Evolutionary conservation across 768 basidiomycete genomes (phyloP).

Genomic region (Ephemerocybe angulata): DNA sequence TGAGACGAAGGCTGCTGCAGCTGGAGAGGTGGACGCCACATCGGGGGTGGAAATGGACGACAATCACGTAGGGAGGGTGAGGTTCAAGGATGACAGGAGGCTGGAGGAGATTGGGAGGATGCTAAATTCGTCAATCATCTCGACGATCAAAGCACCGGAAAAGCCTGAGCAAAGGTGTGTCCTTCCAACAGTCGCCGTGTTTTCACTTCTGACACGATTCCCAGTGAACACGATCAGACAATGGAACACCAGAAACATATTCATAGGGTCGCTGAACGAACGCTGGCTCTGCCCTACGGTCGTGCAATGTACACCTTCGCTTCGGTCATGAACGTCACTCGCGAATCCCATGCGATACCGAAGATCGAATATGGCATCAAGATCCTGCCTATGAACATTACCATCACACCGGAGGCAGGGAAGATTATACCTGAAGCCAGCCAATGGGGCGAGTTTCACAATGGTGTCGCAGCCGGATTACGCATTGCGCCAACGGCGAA

Average conservation of each 20-base stretch:
- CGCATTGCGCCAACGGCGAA: slow-evolving; percentile 72
- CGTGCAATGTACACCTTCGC: slow-evolving; percentile 91
- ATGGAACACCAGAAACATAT: slow-evolving; percentile 84
- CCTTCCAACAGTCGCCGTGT: background rate
- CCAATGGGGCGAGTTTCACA: slow-evolving; percentile 97
- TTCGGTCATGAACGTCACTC: slow-evolving; percentile 67
- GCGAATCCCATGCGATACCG: slow-evolving; percentile 76
- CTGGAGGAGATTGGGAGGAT: slow-evolving; percentile 90
- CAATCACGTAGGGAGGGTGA: slow-evolving; percentile 73
- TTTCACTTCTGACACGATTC: slow-evolving; percentile 7
- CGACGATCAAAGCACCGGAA: slow-evolving; percentile 61
- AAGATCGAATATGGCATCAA: slow-evolving; percentile 75
- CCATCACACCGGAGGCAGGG: slow-evolving; percentile 62
- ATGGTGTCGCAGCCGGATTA: slow-evolving; percentile 90
- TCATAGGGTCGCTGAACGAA: slow-evolving; percentile 77
- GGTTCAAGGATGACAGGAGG: slow-evolving; percentile 87
- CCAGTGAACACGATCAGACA: slow-evolving; percentile 82
- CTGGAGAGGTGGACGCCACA: slow-evolving; percentile 53
- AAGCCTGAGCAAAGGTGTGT: slow-evolving; percentile 59
- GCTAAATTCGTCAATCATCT: slow-evolving; percentile 74
- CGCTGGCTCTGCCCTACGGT: slow-evolving; percentile 86
- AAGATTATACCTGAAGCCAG: slow-evolving; percentile 70
- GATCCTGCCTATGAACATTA: slow-evolving; percentile 67
- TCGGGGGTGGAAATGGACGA: slow-evolving; percentile 72
- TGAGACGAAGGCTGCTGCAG: slow-evolving; percentile 46